phyloP scores from a whole-genome alignment of 2,329 filamentous ascomycete genomes.

The Coniochaeta sp. region DNA sequence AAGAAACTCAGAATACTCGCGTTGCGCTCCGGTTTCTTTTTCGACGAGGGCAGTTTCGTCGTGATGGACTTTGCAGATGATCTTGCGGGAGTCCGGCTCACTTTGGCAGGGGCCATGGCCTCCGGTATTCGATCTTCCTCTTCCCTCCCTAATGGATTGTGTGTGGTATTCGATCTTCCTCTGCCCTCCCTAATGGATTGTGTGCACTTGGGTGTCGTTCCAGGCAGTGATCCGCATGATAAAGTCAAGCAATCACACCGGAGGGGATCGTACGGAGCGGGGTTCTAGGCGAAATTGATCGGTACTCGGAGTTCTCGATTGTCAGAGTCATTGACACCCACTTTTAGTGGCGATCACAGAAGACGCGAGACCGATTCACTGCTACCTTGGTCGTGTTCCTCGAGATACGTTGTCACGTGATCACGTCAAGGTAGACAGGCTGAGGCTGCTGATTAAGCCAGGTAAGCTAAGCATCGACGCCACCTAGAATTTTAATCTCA shows the following conservation, averaged over 20 bases:
- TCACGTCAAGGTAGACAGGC: neutral
- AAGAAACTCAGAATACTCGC: slow-evolving; percentile 69
- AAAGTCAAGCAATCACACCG: neutral
- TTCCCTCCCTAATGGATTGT: too few relatives aligned
- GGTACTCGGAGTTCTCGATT: neutral
- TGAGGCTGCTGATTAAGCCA: neutral
- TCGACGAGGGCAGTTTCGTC: slow-evolving; percentile 6
- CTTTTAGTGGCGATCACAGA: neutral
- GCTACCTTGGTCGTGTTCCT: neutral
- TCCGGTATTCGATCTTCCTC: too few relatives aligned
- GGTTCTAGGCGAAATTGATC: neutral
- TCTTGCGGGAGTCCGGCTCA: neutral
- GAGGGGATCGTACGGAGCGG: neutral
- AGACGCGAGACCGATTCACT: neutral
- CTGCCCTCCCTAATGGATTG: too few relatives aligned
- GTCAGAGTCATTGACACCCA: neutral
- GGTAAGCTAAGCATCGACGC: neutral
- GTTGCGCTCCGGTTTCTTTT: slow-evolving; percentile 34
- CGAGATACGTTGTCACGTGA: neutral
- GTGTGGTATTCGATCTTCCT: too few relatives aligned
- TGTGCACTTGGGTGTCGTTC: neutral
- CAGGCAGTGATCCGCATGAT: neutral
- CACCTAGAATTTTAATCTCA: slow-evolving; percentile 1
- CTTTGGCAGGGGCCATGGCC: neutral
- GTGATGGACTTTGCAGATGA: neutral